These are phyloP conservation scores for Ogataea polymorpha DNA, from an alignment of 805 yeast genomes.

Conservation along the genomic window DNA sequence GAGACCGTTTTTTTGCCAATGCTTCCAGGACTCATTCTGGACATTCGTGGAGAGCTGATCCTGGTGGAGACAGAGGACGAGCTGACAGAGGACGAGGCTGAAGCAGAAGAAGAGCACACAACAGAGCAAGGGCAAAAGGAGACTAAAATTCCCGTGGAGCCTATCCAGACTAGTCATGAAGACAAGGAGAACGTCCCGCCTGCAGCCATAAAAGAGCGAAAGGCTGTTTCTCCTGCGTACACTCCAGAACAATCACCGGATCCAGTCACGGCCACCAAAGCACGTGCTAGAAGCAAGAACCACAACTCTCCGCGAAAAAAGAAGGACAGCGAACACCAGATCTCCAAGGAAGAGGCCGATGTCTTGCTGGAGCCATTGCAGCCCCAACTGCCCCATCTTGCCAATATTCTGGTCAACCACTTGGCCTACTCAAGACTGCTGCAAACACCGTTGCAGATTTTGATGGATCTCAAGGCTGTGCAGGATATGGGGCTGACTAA, in stretches of 20 bases:
- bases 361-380: conserved; percentile 33
- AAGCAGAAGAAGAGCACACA: conserved; percentile 1
- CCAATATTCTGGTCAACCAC: conserved; percentile 72
- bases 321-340: conserved; percentile 5
- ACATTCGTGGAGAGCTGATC: conserved; percentile 62
- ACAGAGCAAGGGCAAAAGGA: too few relatives aligned
- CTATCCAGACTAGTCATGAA: conserved; percentile 3
- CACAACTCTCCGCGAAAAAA: conserved; percentile 6
- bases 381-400: conserved; percentile 46
- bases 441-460: conserved; percentile 77
- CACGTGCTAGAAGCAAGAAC: conserved; percentile 6
- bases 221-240: not conserved
- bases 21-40: conserved; percentile 58
- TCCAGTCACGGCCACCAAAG: conserved; percentile 3
- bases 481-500: conserved; percentile 45
- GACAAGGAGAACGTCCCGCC: conserved; percentile 4
- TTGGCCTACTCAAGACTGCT: conserved; percentile 86
- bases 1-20: conserved; percentile 68
- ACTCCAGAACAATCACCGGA: conserved; percentile 6
- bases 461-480: conserved; percentile 56
- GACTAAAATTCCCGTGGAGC: not conserved
- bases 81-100: conserved; percentile 12
- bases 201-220: not conserved
- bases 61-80: conserved; percentile 20
- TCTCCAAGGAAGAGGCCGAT: conserved; percentile 25